A percentile compares a stretch with the other conserved stretches of the same genome.
Conservation (phyloP, 2,329 filamentous ascomycete genomes). For the Penicillium sp. region DNA sequence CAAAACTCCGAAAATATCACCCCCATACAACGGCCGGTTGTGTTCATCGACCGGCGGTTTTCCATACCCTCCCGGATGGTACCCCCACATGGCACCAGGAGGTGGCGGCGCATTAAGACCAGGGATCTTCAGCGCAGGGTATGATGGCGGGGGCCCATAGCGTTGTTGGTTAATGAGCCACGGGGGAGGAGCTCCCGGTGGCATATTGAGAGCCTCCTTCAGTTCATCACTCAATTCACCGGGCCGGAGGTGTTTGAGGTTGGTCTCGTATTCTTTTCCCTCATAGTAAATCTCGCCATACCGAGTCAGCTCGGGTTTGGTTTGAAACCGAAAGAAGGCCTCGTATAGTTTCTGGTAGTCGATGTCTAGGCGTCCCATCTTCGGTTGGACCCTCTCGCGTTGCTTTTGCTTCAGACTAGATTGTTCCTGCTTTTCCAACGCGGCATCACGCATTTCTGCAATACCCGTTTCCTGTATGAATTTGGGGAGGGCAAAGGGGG, state of each 20-base stretch:
- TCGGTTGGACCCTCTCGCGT: slow-evolving; percentile 85
- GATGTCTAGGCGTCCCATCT: slow-evolving; percentile 96
- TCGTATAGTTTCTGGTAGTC: slow-evolving; percentile 98
- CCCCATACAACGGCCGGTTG: slow-evolving; percentile 84
- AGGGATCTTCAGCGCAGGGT: slow-evolving; percentile 90
- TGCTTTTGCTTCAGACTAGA: slow-evolving; percentile 92
- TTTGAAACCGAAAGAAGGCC: slow-evolving; percentile 96
- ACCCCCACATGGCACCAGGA: slow-evolving; percentile 85
- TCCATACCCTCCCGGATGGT: slow-evolving; percentile 89
- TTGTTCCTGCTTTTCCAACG: slow-evolving; percentile 90
- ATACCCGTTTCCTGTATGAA: slow-evolving; percentile 98
- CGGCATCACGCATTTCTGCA: slow-evolving; percentile 94
- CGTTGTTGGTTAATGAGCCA: slow-evolving; percentile 98
- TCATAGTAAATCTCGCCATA: slow-evolving; percentile 99
- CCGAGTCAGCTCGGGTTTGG: slow-evolving; percentile 85
- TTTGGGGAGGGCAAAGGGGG: slow-evolving; percentile 83
- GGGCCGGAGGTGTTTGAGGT: slow-evolving; percentile 80
- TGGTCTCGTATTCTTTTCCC: slow-evolving; percentile 96
- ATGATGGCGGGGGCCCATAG: slow-evolving; percentile 86
- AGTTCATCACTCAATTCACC: slow-evolving; percentile 85
- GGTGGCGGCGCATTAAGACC: slow-evolving; percentile 92
- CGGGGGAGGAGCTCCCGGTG: slow-evolving; percentile 83
- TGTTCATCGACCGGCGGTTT: slow-evolving; percentile 94
- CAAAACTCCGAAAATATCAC: slow-evolving; percentile 84
- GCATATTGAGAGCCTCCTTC: slow-evolving; percentile 89